Evolutionary conservation across 2,329 filamentous ascomycete genomes (phyloP), one percentile per base, ranked within the genome.

Genomic region (Aureobasidium sp.): DNA sequence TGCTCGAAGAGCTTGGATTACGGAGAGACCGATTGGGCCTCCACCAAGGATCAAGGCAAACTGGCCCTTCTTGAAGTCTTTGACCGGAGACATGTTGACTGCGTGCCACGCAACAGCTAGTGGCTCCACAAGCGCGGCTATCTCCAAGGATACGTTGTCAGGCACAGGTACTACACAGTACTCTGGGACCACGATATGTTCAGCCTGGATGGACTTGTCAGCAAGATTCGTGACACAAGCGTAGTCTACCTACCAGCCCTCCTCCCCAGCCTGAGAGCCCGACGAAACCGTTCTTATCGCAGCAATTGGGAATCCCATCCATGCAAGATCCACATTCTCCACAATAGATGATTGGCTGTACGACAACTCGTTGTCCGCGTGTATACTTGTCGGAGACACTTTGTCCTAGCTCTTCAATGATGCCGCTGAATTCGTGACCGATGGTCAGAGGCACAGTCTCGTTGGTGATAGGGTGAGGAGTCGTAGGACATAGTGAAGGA

Each of bases 91-190:
- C 58, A 78, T 74, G 50, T 78, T 77, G 37, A 83, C 78, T 2
- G 80, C 80, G 66, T 83, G 81, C 79, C 80, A 83, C 19, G 78
- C 81, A 1, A 84, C 81, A 4, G 81, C 75, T 0, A 83, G 71
- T 1, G 81, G 81, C 66, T 83, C 81, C 48, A 82, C 75, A 33
- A 83, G 72, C 0, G 81, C 81, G 72, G 76, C 79, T 27, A 82
- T 73, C 49, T 83, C 79, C 15, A 83, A 69, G 3, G 77, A 73
- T 1, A 83, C 76, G 50, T 79, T 80, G 61, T 81, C 77, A 5
- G 81, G 81, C 4, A 82, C 70, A 40, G 75, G 72, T 69, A 78
- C 77, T 4, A 81, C 66, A 19, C 76, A 73, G 42, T 76, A 73
- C 60, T 76, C 75, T 8, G 79, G 79, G 1, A 82, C 75, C 6